Conservation (phyloP, 169 alveolate species). For the Plasmodium gonderi region DNA sequence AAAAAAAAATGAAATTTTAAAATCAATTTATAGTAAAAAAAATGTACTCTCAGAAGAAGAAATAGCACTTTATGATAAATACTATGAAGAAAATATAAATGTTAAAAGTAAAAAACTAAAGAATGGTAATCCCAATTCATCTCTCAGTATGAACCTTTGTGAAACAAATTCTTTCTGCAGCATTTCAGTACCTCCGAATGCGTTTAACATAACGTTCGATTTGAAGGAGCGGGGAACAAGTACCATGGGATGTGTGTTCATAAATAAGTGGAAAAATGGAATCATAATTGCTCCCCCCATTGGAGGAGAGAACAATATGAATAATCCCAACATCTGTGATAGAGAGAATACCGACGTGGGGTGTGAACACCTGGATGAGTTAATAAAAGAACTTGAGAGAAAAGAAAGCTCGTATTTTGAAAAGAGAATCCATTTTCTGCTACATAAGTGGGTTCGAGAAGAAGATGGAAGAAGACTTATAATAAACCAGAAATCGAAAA, state of each 20-base stretch:
- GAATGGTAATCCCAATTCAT: neutral
- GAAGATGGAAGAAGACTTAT: conserved; percentile 73
- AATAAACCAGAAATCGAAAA: conserved; percentile 33
- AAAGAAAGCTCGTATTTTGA: conserved; percentile 62
- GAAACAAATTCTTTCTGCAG: neutral
- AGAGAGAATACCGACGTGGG: neutral
- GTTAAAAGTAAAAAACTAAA: neutral
- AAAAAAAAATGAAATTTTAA: conserved; percentile 39
- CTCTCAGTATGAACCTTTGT: neutral
- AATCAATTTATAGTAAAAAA: conserved; percentile 48
- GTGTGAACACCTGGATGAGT: neutral
- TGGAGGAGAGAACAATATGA: neutral
- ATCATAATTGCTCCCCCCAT: neutral
- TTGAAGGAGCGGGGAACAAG: neutral
- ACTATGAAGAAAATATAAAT: conserved; percentile 48
- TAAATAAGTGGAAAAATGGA: neutral
- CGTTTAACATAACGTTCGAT: conserved; percentile 13
- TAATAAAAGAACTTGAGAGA: conserved; percentile 31
- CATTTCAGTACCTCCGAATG: neutral
- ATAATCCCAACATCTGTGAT: neutral
- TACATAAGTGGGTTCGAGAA: conserved; percentile 59
- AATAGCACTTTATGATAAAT: conserved; percentile 25
- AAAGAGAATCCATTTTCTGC: conserved; percentile 10
- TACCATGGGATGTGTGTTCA: neutral
- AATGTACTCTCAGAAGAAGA: conserved; percentile 29